These are phyloP conservation scores for Carex littledalei DNA, from an alignment of 176 grass and related monocot species.

Conservation along the genomic window DNA sequence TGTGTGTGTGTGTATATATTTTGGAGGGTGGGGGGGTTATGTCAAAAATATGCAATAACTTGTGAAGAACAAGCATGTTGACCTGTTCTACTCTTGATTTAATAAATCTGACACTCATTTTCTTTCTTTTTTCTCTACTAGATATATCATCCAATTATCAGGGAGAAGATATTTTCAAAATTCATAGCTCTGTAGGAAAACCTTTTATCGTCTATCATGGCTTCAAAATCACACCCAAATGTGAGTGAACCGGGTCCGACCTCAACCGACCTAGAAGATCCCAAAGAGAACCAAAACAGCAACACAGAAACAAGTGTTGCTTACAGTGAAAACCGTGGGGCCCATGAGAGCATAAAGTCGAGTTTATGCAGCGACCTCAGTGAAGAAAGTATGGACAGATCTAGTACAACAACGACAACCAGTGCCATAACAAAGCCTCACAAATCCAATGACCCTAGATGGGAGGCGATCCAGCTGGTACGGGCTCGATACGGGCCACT, in stretches of 20 bases:
- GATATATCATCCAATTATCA: background rate
- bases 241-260: background rate
- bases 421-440: conserved; percentile 62
- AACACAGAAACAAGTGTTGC: background rate
- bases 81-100: background rate
- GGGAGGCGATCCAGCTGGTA: conserved; percentile 57
- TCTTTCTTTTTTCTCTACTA: background rate
- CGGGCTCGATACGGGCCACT: conserved; percentile 39
- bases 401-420: conserved; percentile 36
- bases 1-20: background rate
- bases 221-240: background rate
- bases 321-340: background rate
- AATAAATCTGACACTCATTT: background rate
- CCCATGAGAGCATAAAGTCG: background rate
- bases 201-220: background rate
- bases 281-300: background rate
- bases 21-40: background rate
- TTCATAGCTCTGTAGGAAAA: background rate
- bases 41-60: background rate
- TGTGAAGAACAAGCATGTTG: background rate
- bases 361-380: conserved; percentile 43
- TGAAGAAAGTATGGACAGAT: conserved; percentile 71
- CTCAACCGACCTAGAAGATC: background rate
- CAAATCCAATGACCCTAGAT: conserved; percentile 66
- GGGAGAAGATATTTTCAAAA: background rate